Percentiles rank a stretch among this genome's conserved stretches.
Conservation (phyloP, 148 eudicot genomes). For the Vaccinium macrocarpon region DNA sequence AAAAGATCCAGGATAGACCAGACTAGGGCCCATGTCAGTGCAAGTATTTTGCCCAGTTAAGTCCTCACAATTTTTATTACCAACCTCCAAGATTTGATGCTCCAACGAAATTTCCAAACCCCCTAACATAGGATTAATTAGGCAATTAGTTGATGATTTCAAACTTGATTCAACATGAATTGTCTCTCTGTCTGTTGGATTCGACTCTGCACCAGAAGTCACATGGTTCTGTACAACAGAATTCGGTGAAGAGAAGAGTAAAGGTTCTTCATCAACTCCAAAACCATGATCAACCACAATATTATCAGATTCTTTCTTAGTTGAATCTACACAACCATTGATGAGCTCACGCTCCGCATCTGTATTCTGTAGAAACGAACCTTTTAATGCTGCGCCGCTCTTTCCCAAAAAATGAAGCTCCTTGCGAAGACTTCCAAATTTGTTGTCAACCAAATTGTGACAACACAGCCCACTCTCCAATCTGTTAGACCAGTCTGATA, state of each 20-base stretch:
- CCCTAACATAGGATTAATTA: conserved; percentile 5
- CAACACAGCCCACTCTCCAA: conserved; percentile 31
- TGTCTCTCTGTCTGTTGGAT: conserved; percentile 20
- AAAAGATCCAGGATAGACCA: conserved; percentile 14
- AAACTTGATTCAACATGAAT: conserved; percentile 16
- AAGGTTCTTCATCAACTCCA: conserved; percentile 23
- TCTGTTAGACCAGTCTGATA: conserved; percentile 42
- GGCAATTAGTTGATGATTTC: conserved; percentile 13
- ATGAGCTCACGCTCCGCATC: conserved; percentile 24
- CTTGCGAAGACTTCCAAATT: conserved; percentile 35
- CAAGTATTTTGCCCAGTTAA: conserved; percentile 12
- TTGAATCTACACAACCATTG: conserved; percentile 19
- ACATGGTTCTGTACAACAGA: conserved; percentile 20
- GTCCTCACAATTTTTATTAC: conserved; percentile 19
- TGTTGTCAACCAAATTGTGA: conserved; percentile 18
- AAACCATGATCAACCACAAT: conserved; percentile 19
- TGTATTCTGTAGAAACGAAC: conserved; percentile 15
- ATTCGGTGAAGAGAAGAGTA: conserved; percentile 18
- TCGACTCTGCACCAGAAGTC: conserved; percentile 22
- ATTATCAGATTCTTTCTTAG: conserved; percentile 14
- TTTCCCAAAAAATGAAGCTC: conserved; percentile 24
- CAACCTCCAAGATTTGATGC: conserved; percentile 18
- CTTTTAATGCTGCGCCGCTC: conserved; percentile 21
- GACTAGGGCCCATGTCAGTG: conserved; percentile 18
- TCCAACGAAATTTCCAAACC: conserved; percentile 18